Conservation (phyloP, 2,329 filamentous ascomycete species). For the Cordyceps farinosa region DNA sequence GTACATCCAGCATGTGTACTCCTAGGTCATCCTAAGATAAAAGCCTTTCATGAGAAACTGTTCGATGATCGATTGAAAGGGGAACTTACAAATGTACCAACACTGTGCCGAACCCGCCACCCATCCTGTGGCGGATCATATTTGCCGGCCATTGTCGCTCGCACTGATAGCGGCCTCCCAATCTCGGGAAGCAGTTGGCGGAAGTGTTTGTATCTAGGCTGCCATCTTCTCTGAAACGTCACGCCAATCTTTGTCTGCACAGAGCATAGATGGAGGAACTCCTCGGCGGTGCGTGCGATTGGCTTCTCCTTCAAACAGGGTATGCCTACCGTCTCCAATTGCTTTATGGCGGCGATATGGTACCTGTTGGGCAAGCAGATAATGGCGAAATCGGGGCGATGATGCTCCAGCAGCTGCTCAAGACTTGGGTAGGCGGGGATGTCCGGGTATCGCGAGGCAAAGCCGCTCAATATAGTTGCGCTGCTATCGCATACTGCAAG, state of each 20-base stretch:
- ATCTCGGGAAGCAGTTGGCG: not conserved
- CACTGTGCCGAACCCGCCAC: conserved; percentile 4
- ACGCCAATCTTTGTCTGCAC: not conserved
- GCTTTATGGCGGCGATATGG: not conserved
- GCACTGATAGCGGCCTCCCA: not conserved
- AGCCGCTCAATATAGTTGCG: not conserved
- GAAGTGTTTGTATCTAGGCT: conserved; percentile 2
- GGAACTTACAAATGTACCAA: conserved; percentile 11
- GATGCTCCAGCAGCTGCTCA: not conserved
- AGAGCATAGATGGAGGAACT: not conserved
- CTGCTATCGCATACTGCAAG: conserved; percentile 1
- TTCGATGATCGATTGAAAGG: not conserved
- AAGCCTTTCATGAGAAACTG: not conserved
- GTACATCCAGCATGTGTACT: conserved; percentile 10
- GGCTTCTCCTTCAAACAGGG: conserved; percentile 13
- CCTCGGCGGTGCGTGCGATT: not conserved
- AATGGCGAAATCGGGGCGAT: not conserved
- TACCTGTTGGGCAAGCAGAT: conserved; percentile 1
- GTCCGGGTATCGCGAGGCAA: not conserved
- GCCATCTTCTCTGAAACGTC: conserved; percentile 10
- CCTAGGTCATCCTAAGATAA: conserved; percentile 5
- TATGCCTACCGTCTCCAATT: not conserved
- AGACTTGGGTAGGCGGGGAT: not conserved
- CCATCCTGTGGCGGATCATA: conserved; percentile 10
- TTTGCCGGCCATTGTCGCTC: not conserved